These are phyloP conservation scores for Paramecium biaurelia DNA, from an alignment of 73 alveolate genomes.

Conservation along the genomic window DNA sequence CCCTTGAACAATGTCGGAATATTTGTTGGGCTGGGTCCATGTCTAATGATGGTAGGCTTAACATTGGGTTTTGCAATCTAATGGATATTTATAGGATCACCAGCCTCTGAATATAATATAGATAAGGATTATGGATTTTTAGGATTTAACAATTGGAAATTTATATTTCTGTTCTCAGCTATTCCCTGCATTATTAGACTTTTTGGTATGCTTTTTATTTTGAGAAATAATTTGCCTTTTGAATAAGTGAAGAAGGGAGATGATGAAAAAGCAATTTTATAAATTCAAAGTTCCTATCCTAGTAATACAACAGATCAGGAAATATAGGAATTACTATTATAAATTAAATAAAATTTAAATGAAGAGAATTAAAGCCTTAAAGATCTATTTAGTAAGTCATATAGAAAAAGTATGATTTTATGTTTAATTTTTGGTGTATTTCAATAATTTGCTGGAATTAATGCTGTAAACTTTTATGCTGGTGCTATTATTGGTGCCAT, in stretches of 20 bases:
- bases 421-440: not conserved
- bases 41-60: slow-evolving; percentile 20
- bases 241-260: not conserved
- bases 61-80: not conserved
- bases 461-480: slow-evolving; percentile 45
- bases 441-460: slow-evolving; percentile 39
- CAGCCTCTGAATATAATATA: not conserved
- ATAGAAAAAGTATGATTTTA: not conserved
- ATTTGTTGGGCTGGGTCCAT: not conserved
- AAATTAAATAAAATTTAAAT: not conserved
- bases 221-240: not conserved
- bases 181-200: not conserved
- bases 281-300: not conserved
- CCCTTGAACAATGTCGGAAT: not conserved
- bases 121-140: not conserved
- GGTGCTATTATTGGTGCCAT: not conserved
- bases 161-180: not conserved
- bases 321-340: not conserved
- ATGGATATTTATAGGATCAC: not conserved
- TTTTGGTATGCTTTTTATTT: not conserved
- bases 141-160: slow-evolving; percentile 16
- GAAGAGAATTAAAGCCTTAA: not conserved
- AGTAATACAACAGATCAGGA: not conserved
- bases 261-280: not conserved
- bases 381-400: not conserved